phyloP scores from a whole-genome alignment of 306 rosid genomes.

The Boehmeria nivea region DNA sequence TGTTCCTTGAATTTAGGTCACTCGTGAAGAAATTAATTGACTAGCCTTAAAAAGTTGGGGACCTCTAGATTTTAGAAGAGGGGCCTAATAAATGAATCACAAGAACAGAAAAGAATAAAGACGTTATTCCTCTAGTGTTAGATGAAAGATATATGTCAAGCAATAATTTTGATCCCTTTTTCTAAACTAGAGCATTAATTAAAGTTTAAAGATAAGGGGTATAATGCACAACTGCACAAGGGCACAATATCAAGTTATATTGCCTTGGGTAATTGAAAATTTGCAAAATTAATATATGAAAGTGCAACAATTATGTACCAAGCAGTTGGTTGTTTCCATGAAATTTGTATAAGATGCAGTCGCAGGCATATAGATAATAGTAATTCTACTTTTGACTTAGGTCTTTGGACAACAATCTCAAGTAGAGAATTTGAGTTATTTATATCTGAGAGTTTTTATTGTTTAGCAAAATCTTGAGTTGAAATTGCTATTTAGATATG shows the following conservation, averaged over 20 bases:
- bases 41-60: slow-evolving; percentile 11
- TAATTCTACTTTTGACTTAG: no score
- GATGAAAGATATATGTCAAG: slow-evolving; percentile 17
- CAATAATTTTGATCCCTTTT: slow-evolving; percentile 19
- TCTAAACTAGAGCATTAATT: slow-evolving; percentile 25
- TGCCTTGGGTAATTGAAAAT: no score
- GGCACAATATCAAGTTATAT: background rate
- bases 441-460: no score
- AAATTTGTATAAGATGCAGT: no score
- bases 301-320: no score
- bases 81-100: slow-evolving; percentile 25
- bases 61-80: slow-evolving; percentile 2
- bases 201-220: slow-evolving; percentile 29
- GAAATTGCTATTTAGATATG: no score
- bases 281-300: no score
- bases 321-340: no score
- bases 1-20: background rate
- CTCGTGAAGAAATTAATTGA: slow-evolving; percentile 1
- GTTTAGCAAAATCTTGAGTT: no score
- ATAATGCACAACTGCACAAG: slow-evolving; percentile 5
- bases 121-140: slow-evolving; percentile 15
- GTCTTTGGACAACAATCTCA: no score
- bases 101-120: slow-evolving; percentile 30
- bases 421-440: no score
- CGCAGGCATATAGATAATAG: no score